These are phyloP conservation scores for Schoenoplectus triqueter DNA, from an alignment of 202 grass and related monocot genomes.

Conservation along the genomic window DNA sequence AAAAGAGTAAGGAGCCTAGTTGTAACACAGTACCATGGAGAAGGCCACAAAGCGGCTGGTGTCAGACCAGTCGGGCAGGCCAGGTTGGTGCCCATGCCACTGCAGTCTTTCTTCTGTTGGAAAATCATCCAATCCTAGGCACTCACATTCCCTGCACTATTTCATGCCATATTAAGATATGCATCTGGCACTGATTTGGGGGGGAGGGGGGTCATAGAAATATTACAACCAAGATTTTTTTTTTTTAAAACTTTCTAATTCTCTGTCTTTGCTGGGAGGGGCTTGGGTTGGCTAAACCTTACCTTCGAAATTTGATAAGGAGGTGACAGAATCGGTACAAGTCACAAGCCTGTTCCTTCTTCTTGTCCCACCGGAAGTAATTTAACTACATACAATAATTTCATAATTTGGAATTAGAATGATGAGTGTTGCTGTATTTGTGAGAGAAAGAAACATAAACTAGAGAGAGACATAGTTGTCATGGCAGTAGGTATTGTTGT, in stretches of 20 bases:
- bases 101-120: constrained; percentile 64
- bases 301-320: constrained; percentile 82
- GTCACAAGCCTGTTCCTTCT: constrained; percentile 63
- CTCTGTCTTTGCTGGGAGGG: not conserved
- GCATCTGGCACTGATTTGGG: not conserved
- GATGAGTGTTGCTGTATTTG: not conserved
- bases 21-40: constrained; percentile 53
- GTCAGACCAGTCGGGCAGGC: constrained; percentile 73
- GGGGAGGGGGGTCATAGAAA: not conserved
- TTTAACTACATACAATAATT: constrained; percentile 28
- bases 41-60: constrained; percentile 86
- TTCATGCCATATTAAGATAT: constrained; percentile 4
- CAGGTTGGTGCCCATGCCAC: constrained; percentile 83
- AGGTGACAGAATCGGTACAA: constrained; percentile 69
- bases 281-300: not conserved
- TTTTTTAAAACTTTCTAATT: not conserved
- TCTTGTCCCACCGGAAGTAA: constrained; percentile 95
- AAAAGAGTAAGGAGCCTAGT: not conserved
- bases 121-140: constrained; percentile 75
- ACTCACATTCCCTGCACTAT: constrained; percentile 62
- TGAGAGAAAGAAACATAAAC: not conserved
- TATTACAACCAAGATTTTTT: not conserved
- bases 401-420: constrained; percentile 23
- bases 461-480: constrained; percentile 64
- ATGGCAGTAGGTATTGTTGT: constrained; percentile 99